These are phyloP conservation scores for Didymella pinodella DNA, from an alignment of 2,329 filamentous ascomycete species.

Conservation along the genomic window DNA sequence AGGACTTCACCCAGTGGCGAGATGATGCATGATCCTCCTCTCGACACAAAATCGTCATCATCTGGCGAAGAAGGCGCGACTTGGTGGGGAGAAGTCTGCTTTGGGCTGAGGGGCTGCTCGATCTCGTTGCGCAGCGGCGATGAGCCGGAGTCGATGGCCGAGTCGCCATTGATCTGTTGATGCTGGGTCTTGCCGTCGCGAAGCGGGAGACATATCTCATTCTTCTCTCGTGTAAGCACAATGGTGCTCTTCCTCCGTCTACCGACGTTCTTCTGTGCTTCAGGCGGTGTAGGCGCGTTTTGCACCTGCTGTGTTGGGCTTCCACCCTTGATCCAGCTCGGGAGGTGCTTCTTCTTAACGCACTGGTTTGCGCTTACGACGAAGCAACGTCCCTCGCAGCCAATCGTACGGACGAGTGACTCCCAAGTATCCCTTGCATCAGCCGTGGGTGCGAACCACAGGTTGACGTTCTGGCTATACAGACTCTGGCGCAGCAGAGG, in stretches of 20 bases:
- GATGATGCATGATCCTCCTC: conserved; percentile 84
- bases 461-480: conserved; percentile 89
- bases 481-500: conserved; percentile 82
- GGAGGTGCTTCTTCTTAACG: conserved; percentile 66
- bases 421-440: conserved; percentile 86
- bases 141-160: conserved; percentile 35
- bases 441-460: conserved; percentile 90
- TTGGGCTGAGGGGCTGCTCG: conserved; percentile 29
- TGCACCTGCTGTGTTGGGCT: conserved; percentile 12
- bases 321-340: conserved; percentile 61
- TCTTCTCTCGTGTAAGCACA: conserved; percentile 50
- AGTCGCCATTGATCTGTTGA: conserved; percentile 22
- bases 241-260: conserved; percentile 52
- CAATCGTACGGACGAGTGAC: conserved; percentile 81
- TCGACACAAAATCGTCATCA: conserved; percentile 65
- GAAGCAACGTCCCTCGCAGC: conserved; percentile 81
- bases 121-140: conserved; percentile 20
- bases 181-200: conserved; percentile 24
- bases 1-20: conserved; percentile 81
- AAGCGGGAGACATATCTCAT: conserved; percentile 58
- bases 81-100: conserved; percentile 24
- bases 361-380: conserved; percentile 89
- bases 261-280: conserved; percentile 9
- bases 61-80: conserved; percentile 18
- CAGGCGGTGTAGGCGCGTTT: conserved; percentile 2